These are phyloP conservation scores for Liquidambar formosana DNA, from an alignment of 164 flowering plant species.

Conservation along the genomic window DNA sequence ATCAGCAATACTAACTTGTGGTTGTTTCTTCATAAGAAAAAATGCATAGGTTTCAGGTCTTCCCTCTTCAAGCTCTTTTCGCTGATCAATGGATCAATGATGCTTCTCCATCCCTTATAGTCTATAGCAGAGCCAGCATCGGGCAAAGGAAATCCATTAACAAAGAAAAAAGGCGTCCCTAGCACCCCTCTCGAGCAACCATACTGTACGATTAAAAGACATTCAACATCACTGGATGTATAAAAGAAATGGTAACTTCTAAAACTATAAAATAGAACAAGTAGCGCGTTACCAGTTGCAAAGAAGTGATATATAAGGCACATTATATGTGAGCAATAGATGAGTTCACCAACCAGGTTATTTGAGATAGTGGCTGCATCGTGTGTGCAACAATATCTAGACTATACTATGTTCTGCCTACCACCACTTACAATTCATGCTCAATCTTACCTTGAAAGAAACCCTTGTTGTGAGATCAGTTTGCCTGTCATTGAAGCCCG, in stretches of 20 bases:
- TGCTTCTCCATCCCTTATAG: constrained; percentile 61
- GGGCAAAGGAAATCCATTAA: constrained; percentile 74
- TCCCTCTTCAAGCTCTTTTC: constrained; percentile 5
- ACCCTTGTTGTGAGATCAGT: constrained; percentile 59
- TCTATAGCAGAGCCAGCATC: constrained; percentile 51
- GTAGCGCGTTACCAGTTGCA: too few relatives aligned
- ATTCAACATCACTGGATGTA: background rate
- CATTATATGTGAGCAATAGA: too few relatives aligned
- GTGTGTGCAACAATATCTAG: background rate
- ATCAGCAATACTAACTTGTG: too few relatives aligned
- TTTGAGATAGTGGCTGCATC: background rate
- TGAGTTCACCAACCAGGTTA: background rate
- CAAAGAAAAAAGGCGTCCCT: constrained; percentile 75
- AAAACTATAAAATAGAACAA: too few relatives aligned
- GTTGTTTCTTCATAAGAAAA: constrained; percentile 24
- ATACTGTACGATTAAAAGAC: constrained; percentile 50
- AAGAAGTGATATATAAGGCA: too few relatives aligned
- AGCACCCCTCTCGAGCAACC: constrained; percentile 75
- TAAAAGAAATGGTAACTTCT: background rate
- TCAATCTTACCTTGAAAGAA: constrained; percentile 64
- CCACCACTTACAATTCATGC: background rate
- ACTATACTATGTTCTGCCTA: too few relatives aligned
- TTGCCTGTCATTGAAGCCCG: constrained; percentile 54
- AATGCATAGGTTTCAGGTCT: constrained; percentile 24
- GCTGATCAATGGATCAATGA: constrained; percentile 61